phyloP scores from a whole-genome alignment of 768 basidiomycete genomes.

The Termitomyces sp. region DNA sequence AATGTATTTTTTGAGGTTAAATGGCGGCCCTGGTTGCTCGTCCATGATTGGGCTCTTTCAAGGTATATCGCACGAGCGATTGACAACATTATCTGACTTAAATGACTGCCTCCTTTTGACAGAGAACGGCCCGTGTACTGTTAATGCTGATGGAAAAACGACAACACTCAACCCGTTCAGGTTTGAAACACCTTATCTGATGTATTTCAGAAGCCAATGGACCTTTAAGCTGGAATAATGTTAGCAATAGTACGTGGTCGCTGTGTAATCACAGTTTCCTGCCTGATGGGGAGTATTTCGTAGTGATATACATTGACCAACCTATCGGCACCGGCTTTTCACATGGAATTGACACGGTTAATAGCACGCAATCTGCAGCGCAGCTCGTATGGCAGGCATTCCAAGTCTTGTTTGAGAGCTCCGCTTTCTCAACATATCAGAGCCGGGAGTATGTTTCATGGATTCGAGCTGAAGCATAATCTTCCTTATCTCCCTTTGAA shows the following conservation, averaged over 20 bases:
- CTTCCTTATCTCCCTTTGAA: background rate
- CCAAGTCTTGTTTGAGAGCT: constrained; percentile 58
- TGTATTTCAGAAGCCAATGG: background rate
- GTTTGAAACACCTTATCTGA: constrained; percentile 19
- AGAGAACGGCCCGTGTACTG: constrained; percentile 64
- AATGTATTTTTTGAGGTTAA: constrained; percentile 31
- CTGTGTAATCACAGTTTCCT: background rate
- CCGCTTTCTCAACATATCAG: constrained; percentile 44
- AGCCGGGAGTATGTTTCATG: constrained; percentile 42
- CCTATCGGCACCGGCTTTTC: constrained; percentile 67
- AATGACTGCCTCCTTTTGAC: background rate
- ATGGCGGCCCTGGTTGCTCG: constrained; percentile 59
- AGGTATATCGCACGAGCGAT: constrained; percentile 26
- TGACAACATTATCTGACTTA: background rate
- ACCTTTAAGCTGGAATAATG: constrained; percentile 53
- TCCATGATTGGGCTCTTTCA: constrained; percentile 65
- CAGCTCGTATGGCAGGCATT: constrained; percentile 58
- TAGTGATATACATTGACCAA: constrained; percentile 70
- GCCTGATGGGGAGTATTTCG: background rate
- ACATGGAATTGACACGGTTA: constrained; percentile 51
- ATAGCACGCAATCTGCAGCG: constrained; percentile 51
- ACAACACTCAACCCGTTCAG: constrained; percentile 59
- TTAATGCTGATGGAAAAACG: constrained; percentile 47
- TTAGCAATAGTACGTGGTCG: constrained; percentile 51
- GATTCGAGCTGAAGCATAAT: background rate